Percentiles rank a stretch among this genome's conserved stretches.
These are phyloP conservation scores for Entomortierella chlamydospora DNA, from an alignment of 192 early-diverging fungal species.

Conservation along the genomic window DNA sequence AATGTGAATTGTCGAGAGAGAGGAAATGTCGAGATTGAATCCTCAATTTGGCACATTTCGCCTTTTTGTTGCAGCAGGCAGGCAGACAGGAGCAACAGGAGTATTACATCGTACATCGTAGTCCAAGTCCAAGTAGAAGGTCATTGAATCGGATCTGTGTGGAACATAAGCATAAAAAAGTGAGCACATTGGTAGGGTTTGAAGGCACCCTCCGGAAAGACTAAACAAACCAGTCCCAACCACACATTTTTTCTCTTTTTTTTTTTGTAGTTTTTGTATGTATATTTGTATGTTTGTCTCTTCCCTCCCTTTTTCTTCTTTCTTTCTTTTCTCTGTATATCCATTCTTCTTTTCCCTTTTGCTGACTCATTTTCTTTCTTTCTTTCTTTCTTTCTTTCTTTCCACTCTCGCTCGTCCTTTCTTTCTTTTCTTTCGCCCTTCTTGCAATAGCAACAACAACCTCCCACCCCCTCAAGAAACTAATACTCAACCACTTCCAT, in stretches of 20 bases:
- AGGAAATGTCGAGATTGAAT: too few species aligned
- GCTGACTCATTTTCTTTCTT: background rate
- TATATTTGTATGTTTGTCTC: background rate
- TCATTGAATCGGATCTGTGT: background rate
- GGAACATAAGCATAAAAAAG: background rate
- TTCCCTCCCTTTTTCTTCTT: background rate
- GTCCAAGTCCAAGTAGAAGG: too few species aligned
- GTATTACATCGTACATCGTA: too few species aligned
- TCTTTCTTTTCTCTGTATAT: background rate
- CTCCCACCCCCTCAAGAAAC: background rate
- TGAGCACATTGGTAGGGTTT: background rate
- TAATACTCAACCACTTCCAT: too few species aligned
- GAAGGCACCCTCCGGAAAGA: background rate
- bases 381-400: slow-evolving; percentile 1
- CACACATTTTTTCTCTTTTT: background rate
- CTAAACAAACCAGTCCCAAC: background rate
- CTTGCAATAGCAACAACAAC: too few species aligned
- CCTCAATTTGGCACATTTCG: too few species aligned
- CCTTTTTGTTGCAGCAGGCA: too few species aligned
- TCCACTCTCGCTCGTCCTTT: background rate
- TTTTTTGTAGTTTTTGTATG: background rate
- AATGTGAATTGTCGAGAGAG: too few species aligned
- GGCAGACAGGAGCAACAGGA: too few species aligned
- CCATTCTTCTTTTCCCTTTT: background rate
- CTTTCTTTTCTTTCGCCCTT: background rate